Evolutionary conservation across 106 monocot genomes (phyloP).

Genomic region (Narthecium ossifragum): DNA sequence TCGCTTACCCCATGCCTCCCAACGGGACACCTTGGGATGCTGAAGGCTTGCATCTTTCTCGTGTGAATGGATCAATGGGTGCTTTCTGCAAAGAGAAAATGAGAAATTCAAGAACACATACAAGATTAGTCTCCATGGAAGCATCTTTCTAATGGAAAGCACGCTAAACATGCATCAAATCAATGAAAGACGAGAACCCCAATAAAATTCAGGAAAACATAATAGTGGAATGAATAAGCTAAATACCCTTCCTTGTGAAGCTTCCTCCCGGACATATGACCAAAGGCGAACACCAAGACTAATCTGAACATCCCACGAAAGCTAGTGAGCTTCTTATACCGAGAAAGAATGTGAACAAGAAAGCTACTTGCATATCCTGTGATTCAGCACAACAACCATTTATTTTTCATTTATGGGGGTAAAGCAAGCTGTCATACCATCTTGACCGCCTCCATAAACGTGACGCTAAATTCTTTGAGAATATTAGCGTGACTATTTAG

Average conservation of each 20-base stretch:
- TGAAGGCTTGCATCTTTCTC: slow-evolving; percentile 77
- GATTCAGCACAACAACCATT: too few relatives aligned
- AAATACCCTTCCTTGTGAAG: slow-evolving; percentile 95
- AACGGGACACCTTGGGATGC: slow-evolving; percentile 99
- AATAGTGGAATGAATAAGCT: not conserved
- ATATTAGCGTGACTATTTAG: slow-evolving; percentile 89
- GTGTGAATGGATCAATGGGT: slow-evolving; percentile 97
- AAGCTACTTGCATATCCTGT: too few relatives aligned
- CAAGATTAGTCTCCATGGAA: too few relatives aligned
- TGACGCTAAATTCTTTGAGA: slow-evolving; percentile 95
- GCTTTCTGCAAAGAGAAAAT: slow-evolving; percentile 66
- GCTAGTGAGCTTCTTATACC: too few relatives aligned
- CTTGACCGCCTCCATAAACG: slow-evolving; percentile 85
- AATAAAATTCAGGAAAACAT: too few relatives aligned
- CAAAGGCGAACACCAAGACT: slow-evolving; percentile 92
- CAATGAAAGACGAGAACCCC: too few relatives aligned
- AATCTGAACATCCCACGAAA: slow-evolving; percentile 40
- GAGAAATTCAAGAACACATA: too few relatives aligned
- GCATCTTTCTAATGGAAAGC: too few relatives aligned
- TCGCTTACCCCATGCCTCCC: slow-evolving; percentile 94
- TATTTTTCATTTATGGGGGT: too few relatives aligned
- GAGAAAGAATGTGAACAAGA: too few relatives aligned
- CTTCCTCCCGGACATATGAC: slow-evolving; percentile 99
- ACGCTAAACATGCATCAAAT: too few relatives aligned
- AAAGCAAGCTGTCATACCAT: slow-evolving; percentile 48